These are phyloP conservation scores for Phytophthora pluvialis DNA, from an alignment of 352 stramenopile species.

Conservation along the genomic window DNA sequence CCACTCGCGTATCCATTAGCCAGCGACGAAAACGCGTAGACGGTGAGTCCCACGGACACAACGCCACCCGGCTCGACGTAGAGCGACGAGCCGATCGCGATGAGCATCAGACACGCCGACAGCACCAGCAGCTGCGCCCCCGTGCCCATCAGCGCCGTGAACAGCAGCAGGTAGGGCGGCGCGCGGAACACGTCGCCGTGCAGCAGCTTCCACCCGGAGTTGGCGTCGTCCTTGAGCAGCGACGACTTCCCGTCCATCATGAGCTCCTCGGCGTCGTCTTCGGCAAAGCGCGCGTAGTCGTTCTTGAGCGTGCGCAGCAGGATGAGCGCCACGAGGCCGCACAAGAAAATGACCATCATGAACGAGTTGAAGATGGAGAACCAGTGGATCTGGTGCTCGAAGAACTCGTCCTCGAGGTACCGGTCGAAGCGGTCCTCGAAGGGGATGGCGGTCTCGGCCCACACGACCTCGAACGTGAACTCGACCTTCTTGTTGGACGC, in stretches of 20 bases:
- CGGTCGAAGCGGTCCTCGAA: constrained; percentile 98
- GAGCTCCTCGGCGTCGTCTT: constrained; percentile 87
- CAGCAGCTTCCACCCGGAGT: constrained; percentile 96
- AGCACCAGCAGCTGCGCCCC: constrained; percentile 96
- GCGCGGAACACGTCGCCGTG: constrained; percentile 96
- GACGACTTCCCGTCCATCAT: constrained; percentile 87
- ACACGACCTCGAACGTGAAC: constrained; percentile 96
- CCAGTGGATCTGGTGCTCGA: constrained; percentile 99
- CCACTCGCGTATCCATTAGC: constrained; percentile 91
- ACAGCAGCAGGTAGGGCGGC: constrained; percentile 92
- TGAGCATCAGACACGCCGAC: constrained; percentile 94
- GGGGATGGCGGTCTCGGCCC: constrained; percentile 88
- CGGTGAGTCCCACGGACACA: constrained; percentile 94
- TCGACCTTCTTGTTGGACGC: constrained; percentile 89
- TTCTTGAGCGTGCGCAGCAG: constrained; percentile 94
- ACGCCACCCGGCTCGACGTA: constrained; percentile 98
- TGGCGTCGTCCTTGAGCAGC: constrained; percentile 81
- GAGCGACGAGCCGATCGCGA: constrained; percentile 94
- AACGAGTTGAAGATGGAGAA: constrained; percentile 98
- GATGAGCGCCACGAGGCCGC: constrained; percentile 94
- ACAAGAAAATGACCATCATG: constrained; percentile 98
- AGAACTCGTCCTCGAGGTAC: constrained; percentile 99
- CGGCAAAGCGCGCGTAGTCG: constrained; percentile 93
- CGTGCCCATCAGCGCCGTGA: constrained; percentile 96
- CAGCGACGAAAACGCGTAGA: constrained; percentile 94